Percentiles rank a stretch among this genome's conserved stretches.
phyloP scores from a whole-genome alignment of 2,329 filamentous ascomycete genomes.

The Diatrype stigma region DNA sequence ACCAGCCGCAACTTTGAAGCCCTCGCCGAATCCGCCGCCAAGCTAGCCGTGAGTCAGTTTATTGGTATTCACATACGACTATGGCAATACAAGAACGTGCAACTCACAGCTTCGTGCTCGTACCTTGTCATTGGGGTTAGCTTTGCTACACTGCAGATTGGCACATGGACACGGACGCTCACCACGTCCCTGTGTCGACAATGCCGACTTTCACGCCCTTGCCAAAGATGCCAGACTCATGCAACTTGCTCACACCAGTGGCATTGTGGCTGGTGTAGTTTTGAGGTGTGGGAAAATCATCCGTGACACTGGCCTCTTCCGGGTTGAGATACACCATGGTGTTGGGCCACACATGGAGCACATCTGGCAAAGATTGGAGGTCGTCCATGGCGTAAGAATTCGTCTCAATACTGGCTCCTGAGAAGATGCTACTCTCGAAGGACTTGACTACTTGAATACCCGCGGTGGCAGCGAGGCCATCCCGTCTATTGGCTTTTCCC shows the following conservation, averaged over 20 bases:
- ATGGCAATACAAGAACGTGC: no score
- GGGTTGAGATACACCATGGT: conserved; percentile 12
- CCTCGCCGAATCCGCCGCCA: conserved; percentile 14
- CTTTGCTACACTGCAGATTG: not conserved
- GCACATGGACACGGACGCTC: not conserved
- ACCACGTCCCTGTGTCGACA: conserved; percentile 14
- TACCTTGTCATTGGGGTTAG: conserved; percentile 1
- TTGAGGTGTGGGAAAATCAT: conserved; percentile 2
- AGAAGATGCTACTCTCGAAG: conserved; percentile 24
- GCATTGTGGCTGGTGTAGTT: conserved; percentile 14
- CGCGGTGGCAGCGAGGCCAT: conserved; percentile 14
- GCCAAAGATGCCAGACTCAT: conserved; percentile 11
- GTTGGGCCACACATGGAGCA: conserved; percentile 23
- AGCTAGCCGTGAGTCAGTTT: no score
- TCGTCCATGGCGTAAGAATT: conserved; percentile 23
- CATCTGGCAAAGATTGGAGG: conserved; percentile 28
- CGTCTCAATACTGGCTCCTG: conserved; percentile 25
- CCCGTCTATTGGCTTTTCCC: conserved; percentile 11
- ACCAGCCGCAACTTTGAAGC: conserved; percentile 15
- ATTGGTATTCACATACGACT: not conserved
- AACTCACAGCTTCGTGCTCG: conserved; percentile 8
- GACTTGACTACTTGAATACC: conserved; percentile 18
- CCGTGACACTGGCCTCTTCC: conserved; percentile 4
- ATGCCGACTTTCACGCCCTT: conserved; percentile 13
- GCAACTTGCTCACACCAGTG: conserved; percentile 16